Base-by-base conservation (phyloP, 352 stramenopile species). In the Aphanomyces euteiches region DNA sequence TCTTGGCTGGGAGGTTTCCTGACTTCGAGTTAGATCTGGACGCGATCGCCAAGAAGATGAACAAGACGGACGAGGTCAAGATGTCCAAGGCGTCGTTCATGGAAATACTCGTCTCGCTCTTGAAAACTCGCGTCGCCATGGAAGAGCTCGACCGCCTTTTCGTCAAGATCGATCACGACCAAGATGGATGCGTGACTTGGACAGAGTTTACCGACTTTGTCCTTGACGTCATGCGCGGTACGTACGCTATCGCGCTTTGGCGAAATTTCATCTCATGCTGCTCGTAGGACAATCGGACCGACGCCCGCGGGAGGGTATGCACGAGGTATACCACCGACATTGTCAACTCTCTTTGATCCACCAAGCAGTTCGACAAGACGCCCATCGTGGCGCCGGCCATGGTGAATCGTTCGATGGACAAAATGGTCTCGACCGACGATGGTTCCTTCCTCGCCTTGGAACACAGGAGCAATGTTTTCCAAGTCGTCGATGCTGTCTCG, bases 151-250 rank as follows among this genome's bases (percentile, higher is more conserved):
- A 19, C 38, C 59, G 43, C 2, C 38, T 67, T 10, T 67, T 67
- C 41, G 41, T 57, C 59, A 56, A 67, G n/a, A 67, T 67, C 59
- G 59, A 67, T 39, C 41, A 67, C 59, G 59, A 67, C 40, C 41
- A 67, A 67, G 59, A 67, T 39, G 59, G 59, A 12, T 21, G 54
- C 8, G 38, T 67, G 19, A 67, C 59, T 4, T 56, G 41, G 59
- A 56, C 38, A 37, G 59, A 67, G 59, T 67, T 67, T 50, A 56
- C 59, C 36, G 54, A 41, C 17, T 67, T 56, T 19, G 43, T 67
- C 5, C 43, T 67, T 10, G 59, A 67, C 7, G 17, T 45, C 15
- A 50, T 50, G 19, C 38, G 39, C 4, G 59, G 56, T 59, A 50
- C 8, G 43, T 48, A 15, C 17, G 10, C 17, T 50, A 50, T 50